A percentile compares a stretch with the other conserved stretches of the same genome.
These are phyloP conservation scores for Urtica urens DNA, from an alignment of 306 rosid genomes.

Conservation along the genomic window DNA sequence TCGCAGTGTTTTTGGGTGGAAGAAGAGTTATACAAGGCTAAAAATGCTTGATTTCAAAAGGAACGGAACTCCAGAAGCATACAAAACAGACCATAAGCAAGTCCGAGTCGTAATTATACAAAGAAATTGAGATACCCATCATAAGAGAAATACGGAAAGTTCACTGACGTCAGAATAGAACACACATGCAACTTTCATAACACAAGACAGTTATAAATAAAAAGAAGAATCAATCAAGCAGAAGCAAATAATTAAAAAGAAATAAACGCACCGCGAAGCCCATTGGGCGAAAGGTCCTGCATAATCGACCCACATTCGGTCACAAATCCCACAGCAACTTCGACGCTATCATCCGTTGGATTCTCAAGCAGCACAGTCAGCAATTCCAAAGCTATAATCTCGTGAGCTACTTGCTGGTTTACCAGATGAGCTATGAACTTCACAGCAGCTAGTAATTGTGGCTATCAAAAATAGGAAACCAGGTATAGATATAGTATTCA, in stretches of 20 bases:
- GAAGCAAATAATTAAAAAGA: constrained; percentile 11
- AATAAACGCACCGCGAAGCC: constrained; percentile 67
- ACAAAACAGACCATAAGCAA: too few relatives aligned
- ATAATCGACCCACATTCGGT: constrained; percentile 80
- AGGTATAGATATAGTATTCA: too few relatives aligned
- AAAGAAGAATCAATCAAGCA: background rate
- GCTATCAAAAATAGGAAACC: constrained; percentile 29
- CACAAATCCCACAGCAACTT: constrained; percentile 97
- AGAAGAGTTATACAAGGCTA: too few relatives aligned
- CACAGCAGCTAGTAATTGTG: constrained; percentile 89
- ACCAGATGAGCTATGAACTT: constrained; percentile 88
- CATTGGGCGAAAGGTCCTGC: constrained; percentile 83
- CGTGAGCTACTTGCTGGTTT: constrained; percentile 90
- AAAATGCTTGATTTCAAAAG: too few relatives aligned
- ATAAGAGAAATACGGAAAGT: too few relatives aligned
- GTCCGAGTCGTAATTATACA: background rate
- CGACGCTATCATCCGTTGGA: constrained; percentile 91
- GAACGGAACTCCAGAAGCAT: too few relatives aligned
- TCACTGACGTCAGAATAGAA: too few relatives aligned
- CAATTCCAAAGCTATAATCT: constrained; percentile 78
- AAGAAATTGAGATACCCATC: too few relatives aligned
- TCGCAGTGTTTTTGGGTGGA: too few relatives aligned
- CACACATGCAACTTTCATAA: too few relatives aligned
- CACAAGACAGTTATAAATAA: background rate
- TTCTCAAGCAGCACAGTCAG: constrained; percentile 84